These are phyloP conservation scores for Chalara sp. DNA, from an alignment of 2,329 filamentous ascomycete species.

Conservation along the genomic window DNA sequence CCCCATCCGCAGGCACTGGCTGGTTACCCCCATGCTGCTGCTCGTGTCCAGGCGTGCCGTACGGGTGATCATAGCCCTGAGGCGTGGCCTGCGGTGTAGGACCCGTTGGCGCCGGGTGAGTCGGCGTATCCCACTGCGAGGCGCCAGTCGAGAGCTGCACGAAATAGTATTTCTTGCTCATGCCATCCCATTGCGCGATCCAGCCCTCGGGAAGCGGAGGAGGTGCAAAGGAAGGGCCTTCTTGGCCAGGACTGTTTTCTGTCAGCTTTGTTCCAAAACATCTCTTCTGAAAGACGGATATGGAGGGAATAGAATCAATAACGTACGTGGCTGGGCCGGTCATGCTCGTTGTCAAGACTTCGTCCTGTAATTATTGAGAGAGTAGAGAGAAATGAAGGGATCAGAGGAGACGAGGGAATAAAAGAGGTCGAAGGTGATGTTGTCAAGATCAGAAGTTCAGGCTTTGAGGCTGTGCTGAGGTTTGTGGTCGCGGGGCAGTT, in stretches of 20 bases:
- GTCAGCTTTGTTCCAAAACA: conserved; percentile 5
- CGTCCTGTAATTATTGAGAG: neutral
- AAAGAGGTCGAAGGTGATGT: neutral
- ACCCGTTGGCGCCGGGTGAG: conserved; percentile 53
- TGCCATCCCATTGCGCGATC: conserved; percentile 64
- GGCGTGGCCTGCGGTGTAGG: conserved; percentile 48
- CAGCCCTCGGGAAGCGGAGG: conserved; percentile 57
- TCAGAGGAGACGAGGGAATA: neutral
- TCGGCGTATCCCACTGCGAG: conserved; percentile 70
- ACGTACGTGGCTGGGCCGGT: conserved; percentile 23
- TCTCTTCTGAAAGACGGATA: neutral
- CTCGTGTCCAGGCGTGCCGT: conserved; percentile 43
- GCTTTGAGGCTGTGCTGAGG: too few relatives aligned
- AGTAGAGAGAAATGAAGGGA: neutral
- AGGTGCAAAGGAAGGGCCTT: conserved; percentile 34
- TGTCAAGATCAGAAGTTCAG: too few relatives aligned
- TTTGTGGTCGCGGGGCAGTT: too few relatives aligned
- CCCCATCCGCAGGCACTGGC: conserved; percentile 54
- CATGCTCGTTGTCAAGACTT: conserved; percentile 12
- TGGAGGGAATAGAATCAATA: conserved; percentile 1
- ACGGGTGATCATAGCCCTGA: conserved; percentile 50
- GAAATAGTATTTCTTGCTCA: conserved; percentile 61
- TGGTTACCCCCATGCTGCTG: conserved; percentile 33
- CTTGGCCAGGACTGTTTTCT: conserved; percentile 24
- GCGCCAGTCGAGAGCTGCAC: conserved; percentile 66